Evolutionary conservation across 2,329 filamentous ascomycete genomes (phyloP).

Genomic region (Parafenestella ontariensis): DNA sequence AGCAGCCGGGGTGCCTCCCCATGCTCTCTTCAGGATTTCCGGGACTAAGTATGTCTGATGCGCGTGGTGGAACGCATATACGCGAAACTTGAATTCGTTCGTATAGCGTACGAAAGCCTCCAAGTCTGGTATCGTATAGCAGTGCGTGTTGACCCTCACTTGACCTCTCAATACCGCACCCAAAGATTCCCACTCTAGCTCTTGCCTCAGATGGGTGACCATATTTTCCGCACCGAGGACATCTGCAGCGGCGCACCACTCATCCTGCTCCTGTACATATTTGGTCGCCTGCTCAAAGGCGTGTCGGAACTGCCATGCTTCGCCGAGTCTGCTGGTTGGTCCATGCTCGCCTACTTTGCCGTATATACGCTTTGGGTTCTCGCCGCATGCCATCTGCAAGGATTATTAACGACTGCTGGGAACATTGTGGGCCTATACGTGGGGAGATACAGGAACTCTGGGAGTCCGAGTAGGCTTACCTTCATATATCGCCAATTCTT

Average conservation of each 20-base stretch:
- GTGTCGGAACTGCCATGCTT: slow-evolving; percentile 73
- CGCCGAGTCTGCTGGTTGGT: slow-evolving; percentile 68
- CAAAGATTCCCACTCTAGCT: slow-evolving; percentile 69
- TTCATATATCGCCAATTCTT: slow-evolving; percentile 74
- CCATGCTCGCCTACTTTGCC: slow-evolving; percentile 62
- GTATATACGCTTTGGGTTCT: slow-evolving; percentile 71
- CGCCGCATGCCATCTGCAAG: slow-evolving; percentile 71
- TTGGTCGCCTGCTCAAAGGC: slow-evolving; percentile 69
- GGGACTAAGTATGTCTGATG: slow-evolving; percentile 72
- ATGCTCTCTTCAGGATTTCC: slow-evolving; percentile 59
- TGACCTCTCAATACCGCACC: slow-evolving; percentile 70
- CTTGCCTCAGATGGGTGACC: slow-evolving; percentile 66
- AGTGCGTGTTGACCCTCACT: slow-evolving; percentile 74
- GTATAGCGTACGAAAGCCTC: slow-evolving; percentile 74
- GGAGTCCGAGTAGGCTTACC: not conserved
- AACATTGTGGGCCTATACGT: not conserved
- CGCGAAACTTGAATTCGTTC: slow-evolving; percentile 73
- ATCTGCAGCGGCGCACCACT: slow-evolving; percentile 69
- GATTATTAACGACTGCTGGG: not conserved
- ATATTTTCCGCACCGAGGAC: slow-evolving; percentile 59
- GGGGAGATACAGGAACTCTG: not conserved
- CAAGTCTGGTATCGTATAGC: slow-evolving; percentile 73
- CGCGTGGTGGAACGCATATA: slow-evolving; percentile 74
- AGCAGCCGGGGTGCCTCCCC: slow-evolving; percentile 49
- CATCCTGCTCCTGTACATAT: slow-evolving; percentile 67